A percentile compares a stretch with the other conserved stretches of the same genome.
Conservation (phyloP, 1,284 basidiomycete species). For the Heliocybe sulcata region DNA sequence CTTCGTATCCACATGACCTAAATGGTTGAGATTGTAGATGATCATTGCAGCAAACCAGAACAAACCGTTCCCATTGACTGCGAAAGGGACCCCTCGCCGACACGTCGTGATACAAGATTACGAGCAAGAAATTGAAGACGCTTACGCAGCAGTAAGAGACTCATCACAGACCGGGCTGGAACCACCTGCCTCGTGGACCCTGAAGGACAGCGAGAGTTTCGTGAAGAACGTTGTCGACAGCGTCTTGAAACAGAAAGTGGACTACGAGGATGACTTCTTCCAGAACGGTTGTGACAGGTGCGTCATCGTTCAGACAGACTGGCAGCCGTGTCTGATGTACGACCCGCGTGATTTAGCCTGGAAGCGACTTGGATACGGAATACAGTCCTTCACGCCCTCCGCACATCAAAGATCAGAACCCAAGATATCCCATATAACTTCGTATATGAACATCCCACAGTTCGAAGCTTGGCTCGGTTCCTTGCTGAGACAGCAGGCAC, state of each 20-base stretch:
- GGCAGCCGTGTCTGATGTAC: no score
- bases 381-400: slow-evolving; percentile 7
- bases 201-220: slow-evolving; percentile 6
- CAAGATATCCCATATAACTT: slow-evolving; percentile 5
- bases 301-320: background rate
- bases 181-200: slow-evolving; percentile 8
- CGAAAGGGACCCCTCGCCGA: slow-evolving; percentile 21
- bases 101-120: slow-evolving; percentile 16
- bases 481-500: background rate
- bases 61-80: slow-evolving; percentile 24
- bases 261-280: slow-evolving; percentile 13
- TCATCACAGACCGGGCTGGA: slow-evolving; percentile 6
- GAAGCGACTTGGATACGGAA: slow-evolving; percentile 12
- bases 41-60: slow-evolving; percentile 18
- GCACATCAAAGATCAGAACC: background rate
- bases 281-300: slow-evolving; percentile 16
- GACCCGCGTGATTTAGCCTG: no score
- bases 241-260: slow-evolving; percentile 6
- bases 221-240: slow-evolving; percentile 8
- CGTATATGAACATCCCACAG: slow-evolving; percentile 7
- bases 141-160: slow-evolving; percentile 12
- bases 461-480: background rate
- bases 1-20: background rate
- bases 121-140: slow-evolving; percentile 18
- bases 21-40: slow-evolving; percentile 14